Percentiles rank a stretch among this genome's conserved stretches.
phyloP scores from a whole-genome alignment of 2,329 filamentous ascomycete species.

The Neofusicoccum cordaticola region DNA sequence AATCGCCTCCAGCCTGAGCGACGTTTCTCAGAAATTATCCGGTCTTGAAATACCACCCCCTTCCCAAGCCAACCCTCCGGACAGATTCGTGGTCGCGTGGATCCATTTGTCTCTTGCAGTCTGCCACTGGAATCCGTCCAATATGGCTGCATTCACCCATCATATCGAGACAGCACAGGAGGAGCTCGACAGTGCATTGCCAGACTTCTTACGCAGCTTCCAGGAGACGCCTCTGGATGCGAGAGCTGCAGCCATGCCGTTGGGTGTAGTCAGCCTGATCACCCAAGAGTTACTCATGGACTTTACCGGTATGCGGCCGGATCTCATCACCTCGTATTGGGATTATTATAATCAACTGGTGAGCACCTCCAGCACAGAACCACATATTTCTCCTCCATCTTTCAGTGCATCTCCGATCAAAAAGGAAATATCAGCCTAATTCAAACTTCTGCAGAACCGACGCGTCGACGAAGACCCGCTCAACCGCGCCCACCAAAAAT shows the following conservation, averaged over 20 bases:
- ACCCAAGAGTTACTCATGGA: neutral
- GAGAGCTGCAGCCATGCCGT: neutral
- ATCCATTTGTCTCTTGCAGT: slow-evolving; percentile 3
- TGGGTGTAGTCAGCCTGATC: neutral
- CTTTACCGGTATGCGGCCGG: neutral
- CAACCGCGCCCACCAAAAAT: slow-evolving; percentile 6
- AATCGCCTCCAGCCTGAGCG: neutral
- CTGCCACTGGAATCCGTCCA: neutral
- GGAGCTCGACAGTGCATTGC: neutral
- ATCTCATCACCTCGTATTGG: neutral
- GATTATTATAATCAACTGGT: slow-evolving; percentile 5
- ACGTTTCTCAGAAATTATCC: neutral
- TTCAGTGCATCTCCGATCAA: neutral
- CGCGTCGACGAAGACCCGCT: slow-evolving; percentile 12
- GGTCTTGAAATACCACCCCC: neutral
- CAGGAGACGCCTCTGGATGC: neutral
- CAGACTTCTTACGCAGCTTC: neutral
- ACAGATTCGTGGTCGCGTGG: slow-evolving; percentile 4
- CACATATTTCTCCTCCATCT: neutral
- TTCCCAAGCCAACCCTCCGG: neutral
- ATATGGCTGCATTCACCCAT: neutral
- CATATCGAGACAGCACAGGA: neutral
- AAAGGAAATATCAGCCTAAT: too few relatives aligned
- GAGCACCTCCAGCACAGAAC: too few relatives aligned
- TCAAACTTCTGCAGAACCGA: neutral